phyloP scores from a whole-genome alignment of 371 early-diverging fungal genomes.

The Lichtheimia hyalospora region DNA sequence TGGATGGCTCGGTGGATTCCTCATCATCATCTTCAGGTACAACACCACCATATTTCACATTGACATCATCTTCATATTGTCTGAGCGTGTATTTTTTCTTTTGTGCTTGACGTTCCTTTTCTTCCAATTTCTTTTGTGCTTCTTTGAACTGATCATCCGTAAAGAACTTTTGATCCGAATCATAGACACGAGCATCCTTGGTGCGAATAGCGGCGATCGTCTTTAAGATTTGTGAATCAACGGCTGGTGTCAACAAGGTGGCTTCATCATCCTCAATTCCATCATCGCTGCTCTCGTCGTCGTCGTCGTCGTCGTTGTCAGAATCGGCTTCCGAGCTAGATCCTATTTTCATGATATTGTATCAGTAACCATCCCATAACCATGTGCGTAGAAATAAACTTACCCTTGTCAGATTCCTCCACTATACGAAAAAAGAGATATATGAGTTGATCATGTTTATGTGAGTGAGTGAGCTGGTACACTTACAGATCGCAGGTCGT shows the following conservation, averaged over 20 bases:
- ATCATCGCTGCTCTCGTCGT: slow-evolving; percentile 38
- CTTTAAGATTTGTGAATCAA: slow-evolving; percentile 91
- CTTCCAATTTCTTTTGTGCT: slow-evolving; percentile 57
- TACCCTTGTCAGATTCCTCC: neutral
- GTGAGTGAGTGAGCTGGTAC: too few species aligned
- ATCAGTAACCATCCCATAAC: neutral
- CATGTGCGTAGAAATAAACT: neutral
- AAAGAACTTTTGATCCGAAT: slow-evolving; percentile 72
- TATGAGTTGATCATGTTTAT: neutral
- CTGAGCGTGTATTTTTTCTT: slow-evolving; percentile 61
- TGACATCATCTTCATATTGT: slow-evolving; percentile 76
- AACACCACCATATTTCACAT: slow-evolving; percentile 71
- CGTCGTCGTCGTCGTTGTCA: slow-evolving; percentile 40
- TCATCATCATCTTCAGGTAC: slow-evolving; percentile 58
- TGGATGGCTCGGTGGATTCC: slow-evolving; percentile 27
- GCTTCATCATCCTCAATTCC: slow-evolving; percentile 92
- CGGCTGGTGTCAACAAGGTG: slow-evolving; percentile 80
- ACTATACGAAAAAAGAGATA: neutral
- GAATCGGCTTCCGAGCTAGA: neutral
- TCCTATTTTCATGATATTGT: neutral
- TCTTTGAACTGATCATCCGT: slow-evolving; percentile 60
- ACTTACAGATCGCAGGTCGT: slow-evolving; percentile 19
- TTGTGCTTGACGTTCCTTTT: slow-evolving; percentile 57
- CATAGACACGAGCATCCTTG: slow-evolving; percentile 84
- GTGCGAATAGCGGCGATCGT: slow-evolving; percentile 82